Evolutionary conservation across 2,329 filamentous ascomycete species (phyloP).

Genomic region (Exophiala sideris): DNA sequence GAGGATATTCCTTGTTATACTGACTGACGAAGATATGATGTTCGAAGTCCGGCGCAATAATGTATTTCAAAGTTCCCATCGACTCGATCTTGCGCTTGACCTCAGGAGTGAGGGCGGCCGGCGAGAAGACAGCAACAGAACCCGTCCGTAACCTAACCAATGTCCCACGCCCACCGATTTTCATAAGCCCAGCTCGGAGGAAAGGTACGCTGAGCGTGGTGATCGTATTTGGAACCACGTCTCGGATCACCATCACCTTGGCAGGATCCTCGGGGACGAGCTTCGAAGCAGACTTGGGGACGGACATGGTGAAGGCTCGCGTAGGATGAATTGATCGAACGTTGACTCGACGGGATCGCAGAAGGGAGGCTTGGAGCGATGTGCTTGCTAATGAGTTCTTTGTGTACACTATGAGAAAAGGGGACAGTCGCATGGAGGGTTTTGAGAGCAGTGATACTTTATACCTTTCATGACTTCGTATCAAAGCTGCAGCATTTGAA

Average conservation of each 20-base stretch:
- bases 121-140: constrained; percentile 83
- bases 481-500: too few relatives aligned
- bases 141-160: constrained; percentile 76
- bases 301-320: constrained; percentile 45
- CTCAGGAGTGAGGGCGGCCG: constrained; percentile 76
- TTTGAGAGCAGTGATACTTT: neutral
- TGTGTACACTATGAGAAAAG: too few relatives aligned
- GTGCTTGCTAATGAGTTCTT: too few relatives aligned
- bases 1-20: constrained; percentile 76
- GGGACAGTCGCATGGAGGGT: too few relatives aligned
- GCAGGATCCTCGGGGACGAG: constrained; percentile 69
- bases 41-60: constrained; percentile 83
- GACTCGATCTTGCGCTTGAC: constrained; percentile 60
- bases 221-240: constrained; percentile 58
- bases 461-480: constrained; percentile 6
- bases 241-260: constrained; percentile 84
- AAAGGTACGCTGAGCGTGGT: constrained; percentile 82
- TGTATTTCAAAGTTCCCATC: constrained; percentile 71
- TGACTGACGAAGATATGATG: constrained; percentile 91
- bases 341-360: neutral
- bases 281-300: constrained; percentile 43
- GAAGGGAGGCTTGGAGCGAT: neutral
- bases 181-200: constrained; percentile 70
- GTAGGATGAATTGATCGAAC: neutral
- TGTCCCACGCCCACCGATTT: constrained; percentile 83